phyloP scores from a whole-genome alignment of 177 flowering plant genomes.

The Tripterygium wilfordii region DNA sequence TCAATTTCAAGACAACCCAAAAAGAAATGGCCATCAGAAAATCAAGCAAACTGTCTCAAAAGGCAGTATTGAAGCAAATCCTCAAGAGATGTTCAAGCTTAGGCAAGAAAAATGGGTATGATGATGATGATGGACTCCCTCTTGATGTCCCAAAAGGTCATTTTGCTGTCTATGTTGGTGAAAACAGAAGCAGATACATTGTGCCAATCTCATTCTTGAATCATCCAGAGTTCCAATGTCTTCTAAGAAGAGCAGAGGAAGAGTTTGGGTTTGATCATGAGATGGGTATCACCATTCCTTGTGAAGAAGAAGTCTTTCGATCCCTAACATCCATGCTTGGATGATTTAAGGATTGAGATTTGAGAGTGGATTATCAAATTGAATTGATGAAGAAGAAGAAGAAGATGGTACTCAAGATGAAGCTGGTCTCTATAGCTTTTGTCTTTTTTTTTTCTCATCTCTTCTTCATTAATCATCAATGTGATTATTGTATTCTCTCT shows the following conservation, averaged over 20 bases:
- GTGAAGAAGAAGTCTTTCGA: constrained; percentile 81
- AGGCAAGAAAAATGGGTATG: constrained; percentile 53
- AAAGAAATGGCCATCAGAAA: constrained; percentile 55
- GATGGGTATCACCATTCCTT: constrained; percentile 93
- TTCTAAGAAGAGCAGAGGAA: constrained; percentile 81
- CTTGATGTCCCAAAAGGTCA: constrained; percentile 94
- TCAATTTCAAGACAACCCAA: constrained; percentile 1
- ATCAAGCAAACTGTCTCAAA: constrained; percentile 55
- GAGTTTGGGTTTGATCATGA: constrained; percentile 95
- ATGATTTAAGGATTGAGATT: no score
- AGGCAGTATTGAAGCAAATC: constrained; percentile 82
- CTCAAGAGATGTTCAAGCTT: constrained; percentile 88
- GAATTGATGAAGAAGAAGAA: no score
- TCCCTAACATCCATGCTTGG: constrained; percentile 69
- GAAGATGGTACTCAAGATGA: constrained; percentile 14
- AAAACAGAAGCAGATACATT: constrained; percentile 71
- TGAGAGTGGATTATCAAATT: no score
- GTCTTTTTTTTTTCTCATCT: constrained; percentile 25
- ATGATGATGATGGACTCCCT: constrained; percentile 58
- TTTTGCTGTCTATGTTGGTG: constrained; percentile 89
- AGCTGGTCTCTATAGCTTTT: constrained; percentile 13
- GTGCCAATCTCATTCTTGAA: constrained; percentile 79
- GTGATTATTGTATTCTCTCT: not conserved
- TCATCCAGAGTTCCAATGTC: constrained; percentile 78
- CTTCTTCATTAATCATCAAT: constrained; percentile 1